These are phyloP conservation scores for Lipomyces spencermartinsiae DNA, from an alignment of 805 yeast genomes.

Conservation along the genomic window DNA sequence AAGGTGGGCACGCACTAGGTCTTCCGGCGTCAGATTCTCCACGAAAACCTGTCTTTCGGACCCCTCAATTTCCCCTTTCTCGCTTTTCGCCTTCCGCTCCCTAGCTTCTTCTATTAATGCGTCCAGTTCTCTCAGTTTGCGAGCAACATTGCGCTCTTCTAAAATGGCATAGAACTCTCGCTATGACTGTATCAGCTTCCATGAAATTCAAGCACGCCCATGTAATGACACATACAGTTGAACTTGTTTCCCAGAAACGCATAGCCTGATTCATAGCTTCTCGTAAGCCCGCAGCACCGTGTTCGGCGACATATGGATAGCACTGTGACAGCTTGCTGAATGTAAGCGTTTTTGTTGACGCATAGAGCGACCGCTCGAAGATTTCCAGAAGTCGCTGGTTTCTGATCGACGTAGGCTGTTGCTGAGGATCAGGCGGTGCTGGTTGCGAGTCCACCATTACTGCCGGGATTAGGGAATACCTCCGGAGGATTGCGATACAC, in stretches of 20 bases:
- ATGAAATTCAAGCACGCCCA: not conserved
- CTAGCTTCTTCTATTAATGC: slow-evolving; percentile 50
- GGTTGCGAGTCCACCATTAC: not conserved
- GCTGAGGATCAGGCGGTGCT: not conserved
- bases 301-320: slow-evolving; percentile 59
- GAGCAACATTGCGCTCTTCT: slow-evolving; percentile 52
- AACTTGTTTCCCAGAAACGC: slow-evolving; percentile 57
- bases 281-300: slow-evolving; percentile 55
- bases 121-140: slow-evolving; percentile 50
- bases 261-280: slow-evolving; percentile 60
- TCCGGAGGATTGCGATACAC: not conserved
- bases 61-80: slow-evolving; percentile 14
- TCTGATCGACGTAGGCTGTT: slow-evolving; percentile 47
- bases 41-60: slow-evolving; percentile 39
- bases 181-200: slow-evolving; percentile 42
- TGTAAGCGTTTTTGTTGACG: slow-evolving; percentile 57
- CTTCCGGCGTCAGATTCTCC: slow-evolving; percentile 44
- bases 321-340: slow-evolving; percentile 59
- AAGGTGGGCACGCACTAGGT: slow-evolving; percentile 43
- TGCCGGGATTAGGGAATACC: not conserved
- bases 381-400: slow-evolving; percentile 58
- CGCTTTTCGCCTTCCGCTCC: slow-evolving; percentile 37
- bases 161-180: slow-evolving; percentile 63
- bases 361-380: slow-evolving; percentile 60
- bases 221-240: slow-evolving; percentile 29